These are phyloP conservation scores for Cucurbita ficifolia DNA, from an alignment of 306 rosid genomes.

Conservation along the genomic window DNA sequence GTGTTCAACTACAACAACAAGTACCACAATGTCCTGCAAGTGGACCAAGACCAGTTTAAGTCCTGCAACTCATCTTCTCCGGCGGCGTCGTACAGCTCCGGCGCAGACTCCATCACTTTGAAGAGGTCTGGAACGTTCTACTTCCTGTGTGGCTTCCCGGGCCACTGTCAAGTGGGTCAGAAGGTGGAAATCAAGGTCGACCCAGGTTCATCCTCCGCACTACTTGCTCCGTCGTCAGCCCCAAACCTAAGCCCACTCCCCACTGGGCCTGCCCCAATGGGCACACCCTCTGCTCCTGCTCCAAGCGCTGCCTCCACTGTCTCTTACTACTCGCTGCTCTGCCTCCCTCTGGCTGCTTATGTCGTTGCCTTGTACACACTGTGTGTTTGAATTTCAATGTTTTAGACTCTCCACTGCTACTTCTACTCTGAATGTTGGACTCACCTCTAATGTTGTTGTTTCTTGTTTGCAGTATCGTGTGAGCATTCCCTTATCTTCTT, in stretches of 20 bases:
- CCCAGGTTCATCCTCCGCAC: neutral
- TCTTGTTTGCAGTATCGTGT: neutral
- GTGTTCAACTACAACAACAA: constrained; percentile 15
- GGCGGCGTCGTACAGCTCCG: neutral
- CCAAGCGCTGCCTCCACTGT: neutral
- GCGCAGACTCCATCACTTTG: constrained; percentile 7
- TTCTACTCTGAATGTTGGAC: neutral
- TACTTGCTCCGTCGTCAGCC: neutral
- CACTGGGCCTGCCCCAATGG: neutral
- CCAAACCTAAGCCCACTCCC: neutral
- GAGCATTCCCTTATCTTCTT: too few species aligned
- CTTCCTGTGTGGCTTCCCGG: constrained; percentile 18
- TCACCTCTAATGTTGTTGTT: neutral
- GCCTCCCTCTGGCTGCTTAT: neutral
- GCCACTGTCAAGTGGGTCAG: constrained; percentile 15
- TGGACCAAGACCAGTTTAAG: constrained; percentile 4
- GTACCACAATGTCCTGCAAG: constrained; percentile 14
- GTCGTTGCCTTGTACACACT: neutral
- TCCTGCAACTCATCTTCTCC: constrained; percentile 14
- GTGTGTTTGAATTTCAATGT: neutral
- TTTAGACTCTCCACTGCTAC: neutral
- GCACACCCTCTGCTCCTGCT: neutral
- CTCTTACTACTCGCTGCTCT: neutral
- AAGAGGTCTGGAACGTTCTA: constrained; percentile 12
- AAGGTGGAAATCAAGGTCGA: constrained; percentile 20